phyloP scores from a whole-genome alignment of 768 basidiomycete species.

The Termitomyces sp. region DNA sequence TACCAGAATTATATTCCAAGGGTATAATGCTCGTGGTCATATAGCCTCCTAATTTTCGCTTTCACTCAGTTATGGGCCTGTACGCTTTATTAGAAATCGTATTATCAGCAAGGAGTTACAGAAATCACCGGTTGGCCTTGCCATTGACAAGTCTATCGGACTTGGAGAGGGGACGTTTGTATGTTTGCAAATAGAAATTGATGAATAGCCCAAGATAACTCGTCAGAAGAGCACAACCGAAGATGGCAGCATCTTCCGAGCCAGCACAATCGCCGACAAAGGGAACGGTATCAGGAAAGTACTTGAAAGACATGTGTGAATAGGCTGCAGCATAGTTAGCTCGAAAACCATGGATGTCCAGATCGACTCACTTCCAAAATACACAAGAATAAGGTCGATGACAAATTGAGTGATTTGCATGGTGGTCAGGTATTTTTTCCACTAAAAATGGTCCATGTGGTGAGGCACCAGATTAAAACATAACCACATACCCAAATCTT shows the following conservation, averaged over 20 bases:
- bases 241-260: slow-evolving; percentile 78
- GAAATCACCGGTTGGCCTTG: slow-evolving; percentile 34
- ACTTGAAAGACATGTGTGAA: slow-evolving; percentile 68
- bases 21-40: slow-evolving; percentile 33
- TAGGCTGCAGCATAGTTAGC: slow-evolving; percentile 44
- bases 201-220: slow-evolving; percentile 94
- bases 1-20: slow-evolving; percentile 25
- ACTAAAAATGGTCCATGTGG: slow-evolving; percentile 38
- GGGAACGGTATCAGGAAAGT: slow-evolving; percentile 60
- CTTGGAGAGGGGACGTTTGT: slow-evolving; percentile 53
- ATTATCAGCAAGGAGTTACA: background rate
- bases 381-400: slow-evolving; percentile 85
- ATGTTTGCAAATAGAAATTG: slow-evolving; percentile 87
- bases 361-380: slow-evolving; percentile 79
- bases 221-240: slow-evolving; percentile 85
- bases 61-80: slow-evolving; percentile 28
- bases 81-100: slow-evolving; percentile 7
- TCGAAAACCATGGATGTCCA: background rate
- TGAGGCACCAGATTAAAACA: too few relatives aligned
- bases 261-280: slow-evolving; percentile 80
- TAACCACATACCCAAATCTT: slow-evolving; percentile 78
- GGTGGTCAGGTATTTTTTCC: slow-evolving; percentile 96
- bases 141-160: slow-evolving; percentile 42
- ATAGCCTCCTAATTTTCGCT: slow-evolving; percentile 11
- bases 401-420: slow-evolving; percentile 98